Evolutionary conservation across 306 rosid species (phyloP), one percentile per base, ranked within the genome.

Genomic region (Dalbergia cultrata): DNA sequence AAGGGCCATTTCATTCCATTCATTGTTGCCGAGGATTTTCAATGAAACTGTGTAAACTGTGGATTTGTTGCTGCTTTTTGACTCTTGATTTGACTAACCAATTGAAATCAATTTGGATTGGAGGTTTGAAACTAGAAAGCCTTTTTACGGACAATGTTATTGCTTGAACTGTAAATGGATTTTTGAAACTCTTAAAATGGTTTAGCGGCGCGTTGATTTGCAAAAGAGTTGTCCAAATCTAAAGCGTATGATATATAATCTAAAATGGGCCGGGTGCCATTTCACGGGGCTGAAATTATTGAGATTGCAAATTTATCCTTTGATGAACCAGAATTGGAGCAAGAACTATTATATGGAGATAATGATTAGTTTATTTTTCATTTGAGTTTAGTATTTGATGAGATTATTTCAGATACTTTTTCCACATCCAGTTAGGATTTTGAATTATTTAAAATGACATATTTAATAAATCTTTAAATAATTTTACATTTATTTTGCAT

Each of bases 1-100:
- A 65, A 65, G 16, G 61, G 13, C 18, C 62, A 49, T 63, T 63
- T 33, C 63, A 45, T 64, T 64, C 64, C 80, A 65, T 65, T 52
- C 13, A 80, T 72, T 44, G 84, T 53, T 63, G 57, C 57, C 33
- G 58, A 21, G 21, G 57, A 58, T 72, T 54, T 78, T 67, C 9
- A 16, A 44, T 6, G 21, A 31, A 3, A 62, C 53, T 13, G 19
- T 19, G 37, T 37, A 1, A 77, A 13, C 31, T 35, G 53, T 52
- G 54, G 65, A 53, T 63, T 64, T 18, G 3, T 50, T 31, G 3
- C n/a, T 7, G 7, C n/a, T n/a, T 22, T 54, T 54, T 54, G 22
- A 17, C 60, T 54, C 60, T 2, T 60, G 81, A 22, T 60, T 60
- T 71, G 19, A 70, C 62, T 13, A 18, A 47, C 21, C 16, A n/a